Percentiles rank a stretch among this genome's conserved stretches.
These are phyloP conservation scores for Cordyceps farinosa DNA, from an alignment of 2,329 filamentous ascomycete species.

Conservation along the genomic window DNA sequence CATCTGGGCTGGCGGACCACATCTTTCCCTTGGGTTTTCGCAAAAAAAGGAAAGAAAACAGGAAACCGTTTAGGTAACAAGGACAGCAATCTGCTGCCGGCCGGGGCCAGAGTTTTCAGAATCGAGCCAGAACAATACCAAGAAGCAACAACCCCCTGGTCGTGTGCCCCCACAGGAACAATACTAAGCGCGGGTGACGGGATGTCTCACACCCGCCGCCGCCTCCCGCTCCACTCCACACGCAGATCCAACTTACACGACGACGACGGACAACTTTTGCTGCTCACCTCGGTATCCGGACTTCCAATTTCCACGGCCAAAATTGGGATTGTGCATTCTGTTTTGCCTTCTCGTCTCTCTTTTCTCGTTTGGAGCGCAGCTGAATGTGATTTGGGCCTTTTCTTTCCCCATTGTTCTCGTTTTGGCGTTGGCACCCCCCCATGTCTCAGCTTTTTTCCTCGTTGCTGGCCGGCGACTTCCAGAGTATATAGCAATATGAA, in stretches of 20 bases:
- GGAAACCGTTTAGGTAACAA: no score
- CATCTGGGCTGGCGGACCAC: not conserved
- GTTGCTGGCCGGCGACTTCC: not conserved
- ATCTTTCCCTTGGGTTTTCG: no score
- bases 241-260: not conserved
- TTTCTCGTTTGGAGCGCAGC: not conserved
- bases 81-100: no score
- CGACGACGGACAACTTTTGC: no score
- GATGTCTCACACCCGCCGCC: not conserved
- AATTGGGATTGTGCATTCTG: no score
- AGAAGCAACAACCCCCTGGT: not conserved
- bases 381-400: not conserved
- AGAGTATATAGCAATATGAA: slow-evolving; percentile 3
- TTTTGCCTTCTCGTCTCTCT: not conserved
- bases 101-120: not conserved
- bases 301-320: no score
- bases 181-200: slow-evolving; percentile 19
- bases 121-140: slow-evolving; percentile 10
- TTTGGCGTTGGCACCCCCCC: not conserved
- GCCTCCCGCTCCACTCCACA: not conserved
- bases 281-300: no score
- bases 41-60: no score
- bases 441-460: not conserved
- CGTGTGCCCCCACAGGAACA: slow-evolving; percentile 14
- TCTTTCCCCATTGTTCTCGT: not conserved